phyloP scores from a whole-genome alignment of 2,329 filamentous ascomycete species.

The Ophiostoma ips region DNA sequence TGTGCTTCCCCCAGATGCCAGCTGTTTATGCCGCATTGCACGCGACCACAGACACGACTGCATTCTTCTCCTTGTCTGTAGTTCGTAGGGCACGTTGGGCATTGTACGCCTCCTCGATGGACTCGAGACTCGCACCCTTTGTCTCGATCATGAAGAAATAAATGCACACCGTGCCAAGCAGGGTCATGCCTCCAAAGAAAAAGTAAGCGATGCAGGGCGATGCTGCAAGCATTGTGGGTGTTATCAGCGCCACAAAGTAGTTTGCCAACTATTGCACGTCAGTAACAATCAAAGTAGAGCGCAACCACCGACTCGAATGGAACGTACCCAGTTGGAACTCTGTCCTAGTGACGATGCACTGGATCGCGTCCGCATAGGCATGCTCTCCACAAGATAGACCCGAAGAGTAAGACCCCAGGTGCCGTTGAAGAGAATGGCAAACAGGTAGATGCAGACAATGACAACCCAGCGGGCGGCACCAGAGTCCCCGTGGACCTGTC shows the following conservation, averaged over 20 bases:
- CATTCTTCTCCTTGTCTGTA: background rate
- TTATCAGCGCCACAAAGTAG: background rate
- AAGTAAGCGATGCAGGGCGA: background rate
- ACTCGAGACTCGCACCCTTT: background rate
- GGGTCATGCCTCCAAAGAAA: background rate
- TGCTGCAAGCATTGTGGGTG: background rate
- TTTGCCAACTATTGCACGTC: background rate
- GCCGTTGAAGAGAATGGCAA: background rate
- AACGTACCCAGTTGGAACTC: background rate
- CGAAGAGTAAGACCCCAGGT: background rate
- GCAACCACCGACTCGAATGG: background rate
- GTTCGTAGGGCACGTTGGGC: background rate
- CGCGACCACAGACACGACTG: background rate
- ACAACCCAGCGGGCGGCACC: background rate
- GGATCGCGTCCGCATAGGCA: background rate
- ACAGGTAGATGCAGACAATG: constrained; percentile 1
- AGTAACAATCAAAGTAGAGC: background rate
- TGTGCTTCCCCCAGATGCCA: too few species aligned
- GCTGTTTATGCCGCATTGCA: background rate
- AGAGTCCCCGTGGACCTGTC: background rate
- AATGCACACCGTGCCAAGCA: background rate
- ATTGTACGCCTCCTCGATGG: background rate
- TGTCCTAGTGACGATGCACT: background rate
- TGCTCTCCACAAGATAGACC: background rate
- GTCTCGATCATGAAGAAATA: background rate